Percentiles rank a stretch among this genome's conserved stretches.
phyloP scores from a whole-genome alignment of 352 stramenopile genomes.

The Lagenidium sp. region DNA sequence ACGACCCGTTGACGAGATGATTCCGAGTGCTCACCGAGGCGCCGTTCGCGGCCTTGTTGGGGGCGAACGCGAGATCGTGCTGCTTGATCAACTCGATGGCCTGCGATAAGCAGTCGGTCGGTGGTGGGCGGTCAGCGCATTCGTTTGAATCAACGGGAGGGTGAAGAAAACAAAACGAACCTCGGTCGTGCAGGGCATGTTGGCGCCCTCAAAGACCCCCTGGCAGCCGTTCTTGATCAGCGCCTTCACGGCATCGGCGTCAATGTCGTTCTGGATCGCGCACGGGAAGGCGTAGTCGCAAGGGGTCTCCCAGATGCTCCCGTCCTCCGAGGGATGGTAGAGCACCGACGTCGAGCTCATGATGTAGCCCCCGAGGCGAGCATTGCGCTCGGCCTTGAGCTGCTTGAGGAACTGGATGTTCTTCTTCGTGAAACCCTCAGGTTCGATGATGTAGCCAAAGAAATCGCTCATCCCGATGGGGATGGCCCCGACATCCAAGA shows the following conservation, averaged over 20 bases:
- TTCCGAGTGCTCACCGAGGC: conserved; percentile 33
- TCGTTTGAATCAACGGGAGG: no score
- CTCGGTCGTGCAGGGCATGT: conserved; percentile 74
- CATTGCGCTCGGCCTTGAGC: conserved; percentile 78
- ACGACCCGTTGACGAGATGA: neutral
- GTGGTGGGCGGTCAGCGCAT: neutral
- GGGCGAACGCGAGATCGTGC: conserved; percentile 71
- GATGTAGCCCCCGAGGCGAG: conserved; percentile 77
- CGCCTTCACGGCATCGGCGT: conserved; percentile 53
- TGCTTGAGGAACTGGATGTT: conserved; percentile 65
- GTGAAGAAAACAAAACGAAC: no score
- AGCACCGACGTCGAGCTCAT: conserved; percentile 83
- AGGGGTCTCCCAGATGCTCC: conserved; percentile 81
- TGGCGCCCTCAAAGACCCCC: conserved; percentile 82
- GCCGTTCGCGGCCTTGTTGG: conserved; percentile 82
- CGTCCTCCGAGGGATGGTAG: conserved; percentile 77
- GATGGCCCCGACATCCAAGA: conserved; percentile 94
- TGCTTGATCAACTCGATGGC: conserved; percentile 79
- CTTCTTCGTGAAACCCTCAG: conserved; percentile 75
- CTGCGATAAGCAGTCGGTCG: conserved; percentile 4
- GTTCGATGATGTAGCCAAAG: conserved; percentile 94
- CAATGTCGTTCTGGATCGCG: conserved; percentile 92
- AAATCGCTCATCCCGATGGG: conserved; percentile 95
- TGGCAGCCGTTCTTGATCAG: conserved; percentile 87
- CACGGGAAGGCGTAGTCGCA: conserved; percentile 97